phyloP scores from a whole-genome alignment of 1,284 basidiomycete species.

The Papiliotrema nemorosa region DNA sequence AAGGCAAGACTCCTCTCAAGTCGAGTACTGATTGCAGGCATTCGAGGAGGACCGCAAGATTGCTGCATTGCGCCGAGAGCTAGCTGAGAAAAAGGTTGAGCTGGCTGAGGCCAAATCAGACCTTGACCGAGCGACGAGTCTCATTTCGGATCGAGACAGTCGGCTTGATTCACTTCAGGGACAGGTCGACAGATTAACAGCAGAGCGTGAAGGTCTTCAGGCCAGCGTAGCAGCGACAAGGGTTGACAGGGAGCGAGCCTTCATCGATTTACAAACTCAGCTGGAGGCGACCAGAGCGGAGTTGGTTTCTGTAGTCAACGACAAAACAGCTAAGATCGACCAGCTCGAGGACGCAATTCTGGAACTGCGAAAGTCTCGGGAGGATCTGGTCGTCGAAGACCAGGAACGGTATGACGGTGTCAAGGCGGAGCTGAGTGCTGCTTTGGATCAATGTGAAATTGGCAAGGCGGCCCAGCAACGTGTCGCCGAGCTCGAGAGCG shows the following conservation, averaged over 20 bases:
- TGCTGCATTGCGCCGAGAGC: background rate
- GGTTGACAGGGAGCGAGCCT: too few relatives aligned
- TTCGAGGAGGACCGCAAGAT: slow-evolving; percentile 2
- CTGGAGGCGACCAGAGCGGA: slow-evolving; percentile 30
- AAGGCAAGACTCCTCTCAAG: slow-evolving; percentile 9
- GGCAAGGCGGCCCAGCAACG: background rate
- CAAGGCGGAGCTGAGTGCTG: slow-evolving; percentile 4
- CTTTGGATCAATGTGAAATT: background rate
- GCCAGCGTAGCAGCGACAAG: too few relatives aligned
- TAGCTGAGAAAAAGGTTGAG: slow-evolving; percentile 8
- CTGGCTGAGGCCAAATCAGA: slow-evolving; percentile 13
- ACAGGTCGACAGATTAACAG: too few relatives aligned
- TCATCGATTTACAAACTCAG: slow-evolving; percentile 23
- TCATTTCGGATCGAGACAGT: too few relatives aligned
- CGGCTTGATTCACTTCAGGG: too few relatives aligned
- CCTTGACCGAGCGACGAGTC: too few relatives aligned
- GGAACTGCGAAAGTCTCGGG: slow-evolving; percentile 34
- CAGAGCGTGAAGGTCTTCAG: too few relatives aligned
- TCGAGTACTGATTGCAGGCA: background rate
- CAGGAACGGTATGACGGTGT: slow-evolving; percentile 23
- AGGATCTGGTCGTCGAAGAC: slow-evolving; percentile 35
- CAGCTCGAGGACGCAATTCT: slow-evolving; percentile 32
- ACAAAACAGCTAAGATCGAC: slow-evolving; percentile 31
- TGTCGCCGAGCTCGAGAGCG: background rate
- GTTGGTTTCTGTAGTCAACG: slow-evolving; percentile 23